Base-by-base conservation (phyloP, 2,329 filamentous ascomycete species). In the Monosporascus sp. region DNA sequence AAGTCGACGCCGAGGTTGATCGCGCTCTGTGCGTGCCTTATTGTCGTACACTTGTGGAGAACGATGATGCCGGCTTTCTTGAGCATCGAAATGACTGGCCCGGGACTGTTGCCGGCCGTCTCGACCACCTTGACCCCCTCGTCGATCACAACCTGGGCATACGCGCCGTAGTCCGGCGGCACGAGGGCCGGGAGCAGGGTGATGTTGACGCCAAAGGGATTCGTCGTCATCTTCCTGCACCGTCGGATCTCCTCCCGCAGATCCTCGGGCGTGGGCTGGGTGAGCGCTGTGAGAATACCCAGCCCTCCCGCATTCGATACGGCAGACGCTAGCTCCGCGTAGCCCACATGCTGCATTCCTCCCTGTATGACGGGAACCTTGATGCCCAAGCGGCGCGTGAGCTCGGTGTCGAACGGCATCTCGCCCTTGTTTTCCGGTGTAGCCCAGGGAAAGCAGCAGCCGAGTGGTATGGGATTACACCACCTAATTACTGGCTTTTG, bases 31-130 rank as follows among this genome's bases (percentile, higher is more conserved):
- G 94, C 94, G 69, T 99, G 94, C 51, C 91, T 80, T 73, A 99
- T 96, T 5, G 90, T 95, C 8, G 94, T 99, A 78, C 94, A 97
- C 76, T 99, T 99, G 82, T 99, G 94, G 52, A 99, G 77, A 62
- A 99, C 85, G 52, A 82, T 93, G 64, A 83, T 82, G 52, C 84
- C 84, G 6, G 86, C 88, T 56, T 81, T 81, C 76, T 97, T 99
- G 51, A 99, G 81, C 76, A 90, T 83, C 68, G 83, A 79, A 70
- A 99, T 97, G 58, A 99, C 86, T 3, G 92, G 91, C 1, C 91
- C 94, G 0, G 94, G 94, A 49, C 74, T 78, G 77, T 96, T 96
- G 51, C 91, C 91, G 1, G 91, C 91, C 3, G 91, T 96, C 75
- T 97, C 94, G 62, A 97, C 93, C 56, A 97, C 86, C 59, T 82